Percentiles rank a stretch among this genome's conserved stretches.
phyloP scores from a whole-genome alignment of 2,329 filamentous ascomycete species.

The Spiromastix sp. region DNA sequence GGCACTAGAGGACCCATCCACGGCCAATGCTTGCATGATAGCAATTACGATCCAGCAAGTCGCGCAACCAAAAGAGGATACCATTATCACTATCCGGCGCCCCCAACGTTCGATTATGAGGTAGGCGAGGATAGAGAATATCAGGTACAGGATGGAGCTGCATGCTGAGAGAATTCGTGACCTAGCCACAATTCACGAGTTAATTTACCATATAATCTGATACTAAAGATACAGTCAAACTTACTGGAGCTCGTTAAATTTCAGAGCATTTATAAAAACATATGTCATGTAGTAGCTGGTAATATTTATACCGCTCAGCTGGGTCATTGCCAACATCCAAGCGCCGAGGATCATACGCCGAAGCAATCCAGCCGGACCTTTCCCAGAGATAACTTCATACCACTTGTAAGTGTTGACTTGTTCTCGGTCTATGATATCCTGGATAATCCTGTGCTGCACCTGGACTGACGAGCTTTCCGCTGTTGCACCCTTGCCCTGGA shows the following conservation, averaged over 20 bases:
- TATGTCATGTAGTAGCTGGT: conserved; percentile 32
- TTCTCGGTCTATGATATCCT: conserved; percentile 33
- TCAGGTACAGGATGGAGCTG: conserved; percentile 36
- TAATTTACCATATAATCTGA: too few species aligned
- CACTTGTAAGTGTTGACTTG: conserved; percentile 35
- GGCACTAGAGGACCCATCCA: conserved; percentile 28
- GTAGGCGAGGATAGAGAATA: conserved; percentile 34
- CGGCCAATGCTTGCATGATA: conserved; percentile 31
- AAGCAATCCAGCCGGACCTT: conserved; percentile 30
- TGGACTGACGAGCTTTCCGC: conserved; percentile 18
- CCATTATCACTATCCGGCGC: conserved; percentile 40
- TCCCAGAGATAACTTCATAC: conserved; percentile 34
- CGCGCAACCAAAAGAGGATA: conserved; percentile 37
- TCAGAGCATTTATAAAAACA: conserved; percentile 34
- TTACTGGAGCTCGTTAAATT: conserved; percentile 23
- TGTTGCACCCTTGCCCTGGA: conserved; percentile 21
- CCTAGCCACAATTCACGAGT: too few species aligned
- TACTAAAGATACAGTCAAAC: too few species aligned
- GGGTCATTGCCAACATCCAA: conserved; percentile 30
- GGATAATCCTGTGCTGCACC: conserved; percentile 25
- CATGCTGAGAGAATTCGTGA: conserved; percentile 36
- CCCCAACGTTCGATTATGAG: conserved; percentile 41
- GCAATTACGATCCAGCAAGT: conserved; percentile 41
- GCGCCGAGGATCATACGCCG: conserved; percentile 37
- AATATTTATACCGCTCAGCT: conserved; percentile 28